Conservation (phyloP, 768 basidiomycete genomes). For the Psilocybe azurescens region DNA sequence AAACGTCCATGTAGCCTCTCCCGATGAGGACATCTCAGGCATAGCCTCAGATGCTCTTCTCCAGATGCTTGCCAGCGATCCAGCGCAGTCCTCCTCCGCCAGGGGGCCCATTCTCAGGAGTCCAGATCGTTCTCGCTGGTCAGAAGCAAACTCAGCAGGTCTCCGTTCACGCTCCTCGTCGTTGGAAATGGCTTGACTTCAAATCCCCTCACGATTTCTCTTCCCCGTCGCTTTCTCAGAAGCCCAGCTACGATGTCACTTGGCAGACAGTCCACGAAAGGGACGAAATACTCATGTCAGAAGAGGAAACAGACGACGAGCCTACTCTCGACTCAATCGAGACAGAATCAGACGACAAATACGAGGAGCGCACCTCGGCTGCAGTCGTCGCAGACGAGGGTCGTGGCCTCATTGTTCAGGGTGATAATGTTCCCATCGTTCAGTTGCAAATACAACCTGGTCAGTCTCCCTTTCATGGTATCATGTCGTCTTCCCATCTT, state of each 20-base stretch:
- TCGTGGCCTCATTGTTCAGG: constrained; percentile 80
- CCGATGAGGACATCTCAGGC: constrained; percentile 65
- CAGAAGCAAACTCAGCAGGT: constrained; percentile 69
- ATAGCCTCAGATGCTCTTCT: constrained; percentile 72
- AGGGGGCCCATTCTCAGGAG: constrained; percentile 49
- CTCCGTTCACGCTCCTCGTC: constrained; percentile 76
- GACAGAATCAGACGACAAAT: constrained; percentile 47
- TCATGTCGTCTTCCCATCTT: constrained; percentile 9
- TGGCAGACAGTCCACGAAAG: constrained; percentile 79
- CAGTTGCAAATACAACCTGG: constrained; percentile 76
- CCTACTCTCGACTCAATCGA: constrained; percentile 32
- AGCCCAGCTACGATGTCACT: constrained; percentile 76
- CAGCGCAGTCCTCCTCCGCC: constrained; percentile 47
- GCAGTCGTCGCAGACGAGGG: constrained; percentile 85
- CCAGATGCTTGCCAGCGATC: constrained; percentile 62
- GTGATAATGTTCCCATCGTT: constrained; percentile 61
- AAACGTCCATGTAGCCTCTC: constrained; percentile 69
- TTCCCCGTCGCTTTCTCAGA: constrained; percentile 41
- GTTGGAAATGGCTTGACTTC: constrained; percentile 47
- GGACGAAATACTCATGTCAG: constrained; percentile 65
- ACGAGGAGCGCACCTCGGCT: constrained; percentile 78
- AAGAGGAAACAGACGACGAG: constrained; percentile 61
- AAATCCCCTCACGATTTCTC: constrained; percentile 25
- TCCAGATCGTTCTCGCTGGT: constrained; percentile 74
- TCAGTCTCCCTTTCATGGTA: constrained; percentile 40